phyloP scores from a whole-genome alignment of 495 filamentous ascomycete species.

The Penicillium samsonianum region DNA sequence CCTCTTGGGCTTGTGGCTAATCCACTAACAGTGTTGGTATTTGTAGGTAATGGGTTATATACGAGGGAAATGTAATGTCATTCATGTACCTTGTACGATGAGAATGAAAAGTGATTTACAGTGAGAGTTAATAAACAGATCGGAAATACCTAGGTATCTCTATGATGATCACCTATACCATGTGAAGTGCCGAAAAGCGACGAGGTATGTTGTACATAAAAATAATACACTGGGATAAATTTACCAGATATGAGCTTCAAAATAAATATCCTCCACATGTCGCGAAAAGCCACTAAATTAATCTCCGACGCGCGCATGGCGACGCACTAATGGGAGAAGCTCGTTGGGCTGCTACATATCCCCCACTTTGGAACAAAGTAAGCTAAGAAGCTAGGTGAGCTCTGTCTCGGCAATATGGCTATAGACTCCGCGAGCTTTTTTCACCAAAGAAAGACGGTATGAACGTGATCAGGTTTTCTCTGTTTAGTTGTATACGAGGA shows the following conservation, averaged over 20 bases:
- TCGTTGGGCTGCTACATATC: background rate
- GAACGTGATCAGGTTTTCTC: background rate
- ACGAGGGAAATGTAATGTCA: background rate
- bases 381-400: background rate
- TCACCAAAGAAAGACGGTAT: background rate
- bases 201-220: background rate
- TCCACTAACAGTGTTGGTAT: background rate
- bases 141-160: background rate
- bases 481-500: too few species aligned
- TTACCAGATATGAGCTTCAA: background rate
- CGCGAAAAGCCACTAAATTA: conserved; percentile 11
- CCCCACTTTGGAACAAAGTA: background rate
- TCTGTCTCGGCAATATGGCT: background rate
- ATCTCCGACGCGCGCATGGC: conserved; percentile 17
- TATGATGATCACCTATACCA: background rate
- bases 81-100: background rate
- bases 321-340: conserved; percentile 8
- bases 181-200: background rate
- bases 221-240: background rate
- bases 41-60: background rate
- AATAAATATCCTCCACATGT: conserved; percentile 1
- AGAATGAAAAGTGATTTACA: background rate
- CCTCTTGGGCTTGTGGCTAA: background rate
- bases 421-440: background rate
- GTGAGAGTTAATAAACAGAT: background rate